Evolutionary conservation across 2,329 filamentous ascomycete genomes (phyloP).

Genomic region (Didymella arachidicola): DNA sequence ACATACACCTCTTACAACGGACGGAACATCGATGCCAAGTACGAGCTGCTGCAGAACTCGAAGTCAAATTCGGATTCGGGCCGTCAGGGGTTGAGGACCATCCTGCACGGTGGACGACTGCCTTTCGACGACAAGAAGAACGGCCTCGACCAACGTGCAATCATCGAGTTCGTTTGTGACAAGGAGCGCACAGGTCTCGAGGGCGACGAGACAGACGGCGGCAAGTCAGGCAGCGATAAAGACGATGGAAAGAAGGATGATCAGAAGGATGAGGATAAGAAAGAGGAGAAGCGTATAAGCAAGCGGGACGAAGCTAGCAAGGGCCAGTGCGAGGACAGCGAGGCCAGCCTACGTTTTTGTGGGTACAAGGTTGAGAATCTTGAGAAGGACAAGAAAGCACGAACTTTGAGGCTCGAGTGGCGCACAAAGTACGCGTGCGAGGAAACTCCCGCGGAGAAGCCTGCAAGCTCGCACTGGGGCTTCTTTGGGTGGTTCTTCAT

Average conservation of each 20-base stretch:
- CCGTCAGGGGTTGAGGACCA: constrained; percentile 75
- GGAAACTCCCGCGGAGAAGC: constrained; percentile 53
- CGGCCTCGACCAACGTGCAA: constrained; percentile 70
- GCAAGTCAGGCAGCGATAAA: constrained; percentile 26
- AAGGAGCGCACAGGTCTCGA: constrained; percentile 75
- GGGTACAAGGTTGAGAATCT: constrained; percentile 67
- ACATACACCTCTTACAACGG: constrained; percentile 64
- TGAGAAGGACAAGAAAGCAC: constrained; percentile 61
- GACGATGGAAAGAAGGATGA: constrained; percentile 40
- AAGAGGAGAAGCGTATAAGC: constrained; percentile 29
- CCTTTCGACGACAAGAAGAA: constrained; percentile 57
- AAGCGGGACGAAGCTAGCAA: constrained; percentile 45
- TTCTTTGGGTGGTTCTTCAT: constrained; percentile 98
- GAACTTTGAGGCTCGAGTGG: constrained; percentile 81
- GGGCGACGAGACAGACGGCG: constrained; percentile 58
- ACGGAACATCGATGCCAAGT: constrained; percentile 70
- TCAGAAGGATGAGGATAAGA: constrained; percentile 27
- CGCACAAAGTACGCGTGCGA: constrained; percentile 83
- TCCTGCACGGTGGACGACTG: constrained; percentile 67
- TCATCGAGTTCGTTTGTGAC: constrained; percentile 88
- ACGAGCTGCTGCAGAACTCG: constrained; percentile 70
- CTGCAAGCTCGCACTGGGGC: constrained; percentile 74
- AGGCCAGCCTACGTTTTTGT: constrained; percentile 74
- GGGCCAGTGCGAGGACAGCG: constrained; percentile 43
- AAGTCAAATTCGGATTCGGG: constrained; percentile 69